Conservation (phyloP, 345 rosid species). For the Adansonia digitata region DNA sequence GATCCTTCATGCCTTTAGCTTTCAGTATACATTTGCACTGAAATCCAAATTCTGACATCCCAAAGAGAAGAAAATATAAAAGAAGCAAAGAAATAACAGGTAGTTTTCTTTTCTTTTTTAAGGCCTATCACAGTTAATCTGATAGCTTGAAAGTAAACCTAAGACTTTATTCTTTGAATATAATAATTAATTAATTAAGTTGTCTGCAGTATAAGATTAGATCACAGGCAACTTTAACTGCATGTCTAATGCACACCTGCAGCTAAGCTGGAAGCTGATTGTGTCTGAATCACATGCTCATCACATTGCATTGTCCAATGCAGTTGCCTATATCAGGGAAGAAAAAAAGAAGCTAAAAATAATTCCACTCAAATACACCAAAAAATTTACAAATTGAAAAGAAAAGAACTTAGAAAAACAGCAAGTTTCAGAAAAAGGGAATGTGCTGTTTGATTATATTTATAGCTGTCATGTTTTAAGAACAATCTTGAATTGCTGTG, state of each 20-base stretch:
- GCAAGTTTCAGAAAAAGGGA: not conserved
- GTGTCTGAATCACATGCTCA: constrained; percentile 26
- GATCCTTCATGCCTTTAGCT: not conserved
- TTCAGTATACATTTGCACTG: not conserved
- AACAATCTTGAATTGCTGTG: constrained; percentile 13
- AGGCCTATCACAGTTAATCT: not conserved
- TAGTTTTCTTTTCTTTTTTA: no score
- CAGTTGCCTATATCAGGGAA: no score
- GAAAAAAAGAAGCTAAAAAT: not conserved
- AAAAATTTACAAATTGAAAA: not conserved
- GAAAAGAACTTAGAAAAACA: not conserved
- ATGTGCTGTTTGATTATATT: constrained; percentile 9
- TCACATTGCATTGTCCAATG: constrained; percentile 9
- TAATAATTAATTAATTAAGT: not conserved
- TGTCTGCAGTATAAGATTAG: constrained; percentile 13
- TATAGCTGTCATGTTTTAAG: constrained; percentile 4
- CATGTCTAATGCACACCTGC: not conserved
- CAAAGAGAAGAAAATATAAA: no score
- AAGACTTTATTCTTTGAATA: constrained; percentile 7
- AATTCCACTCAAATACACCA: not conserved
- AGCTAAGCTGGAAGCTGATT: constrained; percentile 31
- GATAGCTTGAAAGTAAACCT: not conserved
- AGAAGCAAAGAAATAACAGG: not conserved
- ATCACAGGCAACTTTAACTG: constrained; percentile 14
- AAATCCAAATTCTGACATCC: constrained; percentile 2